Conservation (phyloP, 768 basidiomycete species). For the Boletellus ananas region DNA sequence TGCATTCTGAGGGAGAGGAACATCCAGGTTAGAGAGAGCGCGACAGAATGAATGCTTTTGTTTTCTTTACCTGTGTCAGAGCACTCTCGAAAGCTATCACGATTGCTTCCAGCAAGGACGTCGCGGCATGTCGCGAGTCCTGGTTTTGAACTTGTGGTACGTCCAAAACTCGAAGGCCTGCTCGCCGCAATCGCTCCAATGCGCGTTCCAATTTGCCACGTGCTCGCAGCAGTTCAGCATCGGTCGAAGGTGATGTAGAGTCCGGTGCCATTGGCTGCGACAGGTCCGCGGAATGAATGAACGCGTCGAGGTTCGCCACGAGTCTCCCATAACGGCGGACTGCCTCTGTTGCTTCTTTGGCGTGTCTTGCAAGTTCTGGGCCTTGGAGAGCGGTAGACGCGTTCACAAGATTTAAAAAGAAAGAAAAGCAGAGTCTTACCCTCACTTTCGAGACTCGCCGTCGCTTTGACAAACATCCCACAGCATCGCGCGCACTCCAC, state of each 20-base stretch:
- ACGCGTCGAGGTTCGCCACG: conserved; percentile 8
- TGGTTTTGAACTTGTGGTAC: conserved; percentile 7
- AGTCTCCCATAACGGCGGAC: conserved; percentile 20
- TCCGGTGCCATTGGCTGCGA: not conserved
- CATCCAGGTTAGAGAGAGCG: not conserved
- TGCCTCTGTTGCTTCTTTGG: conserved; percentile 14
- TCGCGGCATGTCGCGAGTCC: conserved; percentile 11
- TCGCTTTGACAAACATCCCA: conserved; percentile 43
- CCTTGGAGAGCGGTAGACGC: not conserved
- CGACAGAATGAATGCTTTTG: too few species aligned
- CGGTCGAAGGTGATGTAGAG: not conserved
- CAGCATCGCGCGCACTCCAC: conserved; percentile 41
- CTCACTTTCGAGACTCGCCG: conserved; percentile 30
- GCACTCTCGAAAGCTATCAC: conserved; percentile 30
- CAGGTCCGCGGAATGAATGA: not conserved
- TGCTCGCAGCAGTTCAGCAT: conserved; percentile 30
- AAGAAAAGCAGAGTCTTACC: conserved; percentile 1
- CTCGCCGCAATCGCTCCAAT: conserved; percentile 54
- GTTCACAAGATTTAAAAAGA: too few species aligned
- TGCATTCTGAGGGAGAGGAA: conserved; percentile 3
- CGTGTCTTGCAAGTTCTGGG: conserved; percentile 17
- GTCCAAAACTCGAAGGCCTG: conserved; percentile 48
- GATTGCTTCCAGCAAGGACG: conserved; percentile 36
- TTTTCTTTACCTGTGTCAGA: conserved; percentile 28
- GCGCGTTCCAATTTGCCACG: conserved; percentile 56